Conservation (phyloP, 805 yeast species). For the Wickerhamomyces strasburgensis region DNA sequence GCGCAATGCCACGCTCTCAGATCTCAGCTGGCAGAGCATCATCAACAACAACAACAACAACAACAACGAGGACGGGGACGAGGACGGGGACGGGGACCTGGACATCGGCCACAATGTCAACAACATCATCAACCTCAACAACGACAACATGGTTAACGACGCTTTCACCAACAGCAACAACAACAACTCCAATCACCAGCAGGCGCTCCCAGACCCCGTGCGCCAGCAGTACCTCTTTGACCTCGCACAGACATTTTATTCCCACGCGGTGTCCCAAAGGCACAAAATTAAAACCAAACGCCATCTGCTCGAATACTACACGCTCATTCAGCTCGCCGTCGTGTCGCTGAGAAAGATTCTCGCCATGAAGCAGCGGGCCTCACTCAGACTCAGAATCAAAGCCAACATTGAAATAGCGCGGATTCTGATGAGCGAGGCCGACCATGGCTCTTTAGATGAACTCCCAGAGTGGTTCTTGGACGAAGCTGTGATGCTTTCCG, state of each 20-base stretch:
- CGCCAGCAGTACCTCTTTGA: conserved; percentile 12
- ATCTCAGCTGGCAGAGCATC: too few species aligned
- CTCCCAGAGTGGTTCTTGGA: conserved; percentile 13
- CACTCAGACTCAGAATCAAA: conserved; percentile 24
- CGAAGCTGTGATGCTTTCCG: conserved; percentile 15
- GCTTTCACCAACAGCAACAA: not conserved
- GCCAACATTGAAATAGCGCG: conserved; percentile 25
- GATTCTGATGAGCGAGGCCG: conserved; percentile 18
- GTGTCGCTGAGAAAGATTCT: conserved; percentile 17
- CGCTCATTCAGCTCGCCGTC: conserved; percentile 27
- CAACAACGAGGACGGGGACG: too few species aligned
- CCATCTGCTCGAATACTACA: conserved; percentile 28
- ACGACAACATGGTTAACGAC: conserved; percentile 1
- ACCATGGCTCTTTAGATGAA: conserved; percentile 1
- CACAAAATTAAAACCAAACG: conserved; percentile 15
- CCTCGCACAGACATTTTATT: conserved; percentile 9
- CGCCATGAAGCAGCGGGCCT: conserved; percentile 24
- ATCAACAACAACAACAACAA: not conserved
- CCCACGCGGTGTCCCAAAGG: conserved; percentile 7
- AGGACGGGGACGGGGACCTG: too few species aligned
- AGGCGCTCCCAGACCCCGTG: not conserved
- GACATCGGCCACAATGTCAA: conserved; percentile 1
- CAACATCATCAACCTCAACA: not conserved
- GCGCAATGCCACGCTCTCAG: too few species aligned
- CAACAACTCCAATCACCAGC: conserved; percentile 1